A percentile compares a stretch with the other conserved stretches of the same genome.
Evolutionary conservation across 2,329 filamentous ascomycete genomes (phyloP).

Genomic region (Sclerotiophoma versabilis): DNA sequence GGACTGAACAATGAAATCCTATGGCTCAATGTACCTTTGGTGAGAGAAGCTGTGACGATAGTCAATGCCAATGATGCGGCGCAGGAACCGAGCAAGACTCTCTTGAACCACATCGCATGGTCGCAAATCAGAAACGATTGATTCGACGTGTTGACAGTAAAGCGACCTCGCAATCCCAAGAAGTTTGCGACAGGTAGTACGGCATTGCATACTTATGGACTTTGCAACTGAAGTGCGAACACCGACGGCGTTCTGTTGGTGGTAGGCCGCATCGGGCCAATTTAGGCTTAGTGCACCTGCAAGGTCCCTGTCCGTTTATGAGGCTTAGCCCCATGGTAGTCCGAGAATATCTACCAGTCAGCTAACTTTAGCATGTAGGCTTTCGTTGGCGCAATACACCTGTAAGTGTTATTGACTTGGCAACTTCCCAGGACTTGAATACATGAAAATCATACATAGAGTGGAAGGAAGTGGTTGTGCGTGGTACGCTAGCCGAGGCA

Average conservation of each 20-base stretch:
- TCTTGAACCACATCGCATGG: slow-evolving; percentile 49
- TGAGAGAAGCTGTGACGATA: slow-evolving; percentile 1
- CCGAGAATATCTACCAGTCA: slow-evolving; percentile 37
- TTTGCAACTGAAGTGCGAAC: slow-evolving; percentile 16
- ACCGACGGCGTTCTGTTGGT: slow-evolving; percentile 25
- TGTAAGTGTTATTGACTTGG: slow-evolving; percentile 14
- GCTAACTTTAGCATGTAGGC: slow-evolving; percentile 40
- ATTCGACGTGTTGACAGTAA: slow-evolving; percentile 26
- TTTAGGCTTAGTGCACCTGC: slow-evolving; percentile 19
- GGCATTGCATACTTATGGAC: slow-evolving; percentile 23
- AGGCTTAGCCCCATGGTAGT: slow-evolving; percentile 42
- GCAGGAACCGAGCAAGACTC: slow-evolving; percentile 27
- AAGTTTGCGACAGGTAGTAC: slow-evolving; percentile 36
- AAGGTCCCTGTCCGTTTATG: slow-evolving; percentile 29
- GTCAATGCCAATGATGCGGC: slow-evolving; percentile 14
- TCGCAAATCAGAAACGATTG: slow-evolving; percentile 37
- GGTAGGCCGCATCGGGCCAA: slow-evolving; percentile 22
- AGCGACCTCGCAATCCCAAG: slow-evolving; percentile 30
- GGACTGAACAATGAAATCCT: background rate
- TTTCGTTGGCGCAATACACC: slow-evolving; percentile 9
- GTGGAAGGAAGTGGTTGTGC: slow-evolving; percentile 1
- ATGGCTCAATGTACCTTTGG: slow-evolving; percentile 1
- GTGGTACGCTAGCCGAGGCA: slow-evolving; percentile 6
- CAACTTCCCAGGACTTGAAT: background rate
- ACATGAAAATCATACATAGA: background rate